These are phyloP conservation scores for Candida insectalens DNA, from an alignment of 805 yeast species.

Conservation along the genomic window DNA sequence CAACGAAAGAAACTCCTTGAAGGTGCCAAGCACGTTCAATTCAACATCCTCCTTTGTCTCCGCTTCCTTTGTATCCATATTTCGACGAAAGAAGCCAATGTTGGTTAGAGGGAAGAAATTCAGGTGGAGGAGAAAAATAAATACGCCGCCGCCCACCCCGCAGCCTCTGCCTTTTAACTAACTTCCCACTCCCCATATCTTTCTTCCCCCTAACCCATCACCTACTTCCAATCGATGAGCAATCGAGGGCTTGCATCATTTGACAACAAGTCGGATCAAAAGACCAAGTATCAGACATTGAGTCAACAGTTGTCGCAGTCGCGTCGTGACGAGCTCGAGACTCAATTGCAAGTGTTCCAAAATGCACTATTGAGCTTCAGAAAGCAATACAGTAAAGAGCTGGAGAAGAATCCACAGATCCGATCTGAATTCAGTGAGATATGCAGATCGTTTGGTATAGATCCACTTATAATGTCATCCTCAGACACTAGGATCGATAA, in stretches of 20 bases:
- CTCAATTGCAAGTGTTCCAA: constrained; percentile 72
- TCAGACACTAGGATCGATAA: constrained; percentile 23
- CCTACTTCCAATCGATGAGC: too few species aligned
- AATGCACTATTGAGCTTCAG: constrained; percentile 71
- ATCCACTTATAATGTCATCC: constrained; percentile 47
- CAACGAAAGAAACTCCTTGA: constrained; percentile 12
- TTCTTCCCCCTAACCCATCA: too few species aligned
- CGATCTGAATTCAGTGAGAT: constrained; percentile 65
- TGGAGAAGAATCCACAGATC: constrained; percentile 53
- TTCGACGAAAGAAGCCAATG: too few species aligned
- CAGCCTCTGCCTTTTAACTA: too few species aligned
- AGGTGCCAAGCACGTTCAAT: not conserved
- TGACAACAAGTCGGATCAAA: constrained; percentile 11
- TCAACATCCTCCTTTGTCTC: constrained; percentile 1
- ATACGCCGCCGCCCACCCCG: too few species aligned
- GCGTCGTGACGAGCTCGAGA: constrained; percentile 52
- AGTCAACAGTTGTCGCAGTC: constrained; percentile 40
- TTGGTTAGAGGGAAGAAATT: too few species aligned
- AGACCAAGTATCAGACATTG: constrained; percentile 34
- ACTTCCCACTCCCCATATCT: too few species aligned
- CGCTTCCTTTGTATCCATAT: not conserved
- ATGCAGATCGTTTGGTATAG: constrained; percentile 76
- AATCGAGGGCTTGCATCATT: constrained; percentile 22
- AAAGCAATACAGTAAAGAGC: constrained; percentile 57
- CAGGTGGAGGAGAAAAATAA: too few species aligned